Evolutionary conservation across 768 basidiomycete genomes (phyloP).

Genomic region (Candolleomyces aberdarensis): DNA sequence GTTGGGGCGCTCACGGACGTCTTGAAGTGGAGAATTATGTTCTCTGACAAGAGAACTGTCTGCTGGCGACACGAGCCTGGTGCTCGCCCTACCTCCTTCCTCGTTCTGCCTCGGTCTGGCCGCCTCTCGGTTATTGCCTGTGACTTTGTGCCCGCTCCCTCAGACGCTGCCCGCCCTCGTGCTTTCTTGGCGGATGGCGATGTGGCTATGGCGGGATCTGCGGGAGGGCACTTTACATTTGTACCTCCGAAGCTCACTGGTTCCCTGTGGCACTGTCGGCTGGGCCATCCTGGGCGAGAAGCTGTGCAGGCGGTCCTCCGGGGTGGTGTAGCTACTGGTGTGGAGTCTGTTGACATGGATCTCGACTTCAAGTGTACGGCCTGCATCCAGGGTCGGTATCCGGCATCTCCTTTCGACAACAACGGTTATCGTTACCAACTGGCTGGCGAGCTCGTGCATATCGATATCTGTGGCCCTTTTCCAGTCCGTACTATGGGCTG

Average conservation of each 20-base stretch:
- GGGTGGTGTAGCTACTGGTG: slow-evolving; percentile 13
- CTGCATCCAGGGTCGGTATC: slow-evolving; percentile 22
- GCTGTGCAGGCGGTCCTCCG: slow-evolving; percentile 15
- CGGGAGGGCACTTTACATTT: background rate
- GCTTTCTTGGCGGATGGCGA: background rate
- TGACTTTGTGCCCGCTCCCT: background rate
- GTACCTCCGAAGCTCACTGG: no score
- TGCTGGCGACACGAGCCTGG: background rate
- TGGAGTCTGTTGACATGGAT: slow-evolving; percentile 4
- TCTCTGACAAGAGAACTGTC: background rate
- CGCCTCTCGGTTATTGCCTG: background rate
- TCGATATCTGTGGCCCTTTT: slow-evolving; percentile 25
- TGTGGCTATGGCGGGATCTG: background rate
- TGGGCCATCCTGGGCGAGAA: slow-evolving; percentile 22
- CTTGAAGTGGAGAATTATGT: background rate
- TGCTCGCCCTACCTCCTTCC: background rate
- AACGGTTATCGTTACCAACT: slow-evolving; percentile 3
- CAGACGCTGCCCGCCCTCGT: background rate
- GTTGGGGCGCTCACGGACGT: slow-evolving; percentile 14
- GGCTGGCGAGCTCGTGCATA: slow-evolving; percentile 21
- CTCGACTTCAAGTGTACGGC: slow-evolving; percentile 12
- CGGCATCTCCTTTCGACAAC: slow-evolving; percentile 8
- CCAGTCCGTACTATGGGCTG: slow-evolving; percentile 4
- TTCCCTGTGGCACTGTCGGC: slow-evolving; percentile 20
- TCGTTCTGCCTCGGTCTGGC: background rate